phyloP scores from a whole-genome alignment of 129 eudicot genomes.

The Helichrysum umbraculigerum region DNA sequence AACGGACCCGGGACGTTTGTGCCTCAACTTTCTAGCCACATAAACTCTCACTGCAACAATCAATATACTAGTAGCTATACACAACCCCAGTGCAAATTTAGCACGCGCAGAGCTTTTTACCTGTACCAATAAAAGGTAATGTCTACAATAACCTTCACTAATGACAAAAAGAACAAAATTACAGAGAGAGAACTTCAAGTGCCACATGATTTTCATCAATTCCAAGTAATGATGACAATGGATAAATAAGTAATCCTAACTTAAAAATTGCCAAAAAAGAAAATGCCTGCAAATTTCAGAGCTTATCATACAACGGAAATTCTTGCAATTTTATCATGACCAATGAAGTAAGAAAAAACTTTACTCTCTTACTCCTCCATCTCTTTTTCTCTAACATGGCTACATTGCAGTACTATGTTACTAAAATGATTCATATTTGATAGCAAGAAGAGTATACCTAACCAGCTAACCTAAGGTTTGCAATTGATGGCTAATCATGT shows the following conservation, averaged over 20 bases:
- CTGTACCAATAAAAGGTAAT: conserved; percentile 35
- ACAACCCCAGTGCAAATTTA: conserved; percentile 54
- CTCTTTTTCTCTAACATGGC: background rate
- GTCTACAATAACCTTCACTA: background rate
- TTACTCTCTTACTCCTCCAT: background rate
- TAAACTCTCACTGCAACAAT: conserved; percentile 56
- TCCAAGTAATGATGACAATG: background rate
- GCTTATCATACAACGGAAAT: background rate
- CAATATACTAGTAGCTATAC: conserved; percentile 48
- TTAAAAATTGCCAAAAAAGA: background rate
- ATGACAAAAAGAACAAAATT: background rate
- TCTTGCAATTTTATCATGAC: background rate
- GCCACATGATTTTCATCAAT: background rate
- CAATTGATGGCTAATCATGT: background rate
- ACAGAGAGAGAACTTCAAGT: background rate
- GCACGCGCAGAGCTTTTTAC: conserved; percentile 41
- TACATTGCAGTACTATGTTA: background rate
- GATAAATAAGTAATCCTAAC: background rate
- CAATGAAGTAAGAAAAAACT: background rate
- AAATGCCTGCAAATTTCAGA: background rate
- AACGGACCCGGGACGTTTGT: conserved; percentile 75
- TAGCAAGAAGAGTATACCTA: background rate
- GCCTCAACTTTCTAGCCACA: conserved; percentile 42
- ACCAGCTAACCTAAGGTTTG: background rate
- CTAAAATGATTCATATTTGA: background rate